Base-by-base conservation (phyloP, 2,329 filamentous ascomycete species). In the Graphiopsis chlorocephala region DNA sequence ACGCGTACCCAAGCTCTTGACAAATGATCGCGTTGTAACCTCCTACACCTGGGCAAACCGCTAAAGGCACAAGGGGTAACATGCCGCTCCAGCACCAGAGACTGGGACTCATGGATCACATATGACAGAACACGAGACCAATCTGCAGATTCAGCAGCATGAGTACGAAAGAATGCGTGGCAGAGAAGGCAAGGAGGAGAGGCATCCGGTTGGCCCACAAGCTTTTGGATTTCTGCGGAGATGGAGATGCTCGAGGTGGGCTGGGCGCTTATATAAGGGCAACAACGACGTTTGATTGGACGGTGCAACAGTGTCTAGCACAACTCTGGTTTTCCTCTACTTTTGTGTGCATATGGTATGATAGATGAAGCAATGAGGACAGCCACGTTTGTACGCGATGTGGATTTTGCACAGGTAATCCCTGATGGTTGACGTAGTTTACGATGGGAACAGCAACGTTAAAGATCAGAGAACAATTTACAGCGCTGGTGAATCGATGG, bases 231-330 rank as follows among this genome's bases (percentile, higher is more conserved):
- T 45, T 42, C 38, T 38, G 53, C 28, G 50, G 50, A 31, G 50
- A 28, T 55, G 17, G 53, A 26, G 31, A 38, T 26, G n/a, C 20
- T 56, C n/a, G 38, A 38, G 26, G 29, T 56, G n/a, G 53, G 53
- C 53, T 56, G 53, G 53, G 53, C 53, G 53, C 53, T 56, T 56
- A 56, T 56, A n/a, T 56, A 56, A 56, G 28, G 23, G 23, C 17
- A 38, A 29, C 5, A 23, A 29, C 50, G 11, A 53, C 26, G 15
- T 29, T 20, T 53, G 15, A 53, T 11, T 53, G 48, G 48, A 42
- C 8, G n/a, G n/a, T n/a, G n/a, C n/a, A n/a, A n/a, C n/a, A n/a
- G n/a, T 25, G 14, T 25, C 31, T 17, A 11, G 28, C 5, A 38
- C 20, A n/a, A 17, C 17, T 17, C 3, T 28, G 12, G 7, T 25